Conservation (phyloP, 176 grass and related monocot species). For the Rhynchospora pubera region DNA sequence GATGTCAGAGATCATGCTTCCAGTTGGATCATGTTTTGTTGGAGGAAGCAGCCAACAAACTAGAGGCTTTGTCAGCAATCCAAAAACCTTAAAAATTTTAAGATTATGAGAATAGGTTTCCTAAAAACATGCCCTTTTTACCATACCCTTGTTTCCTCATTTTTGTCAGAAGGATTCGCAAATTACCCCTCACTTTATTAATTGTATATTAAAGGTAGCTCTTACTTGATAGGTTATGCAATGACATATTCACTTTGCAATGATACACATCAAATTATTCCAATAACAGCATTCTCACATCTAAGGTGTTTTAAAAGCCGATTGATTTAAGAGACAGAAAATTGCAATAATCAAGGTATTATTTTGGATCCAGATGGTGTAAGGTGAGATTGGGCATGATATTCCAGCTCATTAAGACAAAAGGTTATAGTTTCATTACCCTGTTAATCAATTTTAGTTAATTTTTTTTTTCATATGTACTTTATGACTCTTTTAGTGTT, state of each 20-base stretch:
- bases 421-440: not conserved
- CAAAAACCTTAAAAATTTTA: slow-evolving; percentile 62
- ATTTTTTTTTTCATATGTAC: not conserved
- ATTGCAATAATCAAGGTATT: not conserved
- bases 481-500: not conserved
- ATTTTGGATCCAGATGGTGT: not conserved
- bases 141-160: not conserved
- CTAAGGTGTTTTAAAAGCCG: not conserved
- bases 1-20: slow-evolving; percentile 26
- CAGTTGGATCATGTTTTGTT: slow-evolving; percentile 23
- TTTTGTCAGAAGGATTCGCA: not conserved
- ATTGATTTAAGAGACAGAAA: not conserved
- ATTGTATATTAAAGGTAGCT: not conserved
- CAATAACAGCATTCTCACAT: not conserved
- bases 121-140: not conserved
- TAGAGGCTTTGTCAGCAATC: slow-evolving; percentile 80
- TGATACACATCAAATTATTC: not conserved
- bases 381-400: not conserved
- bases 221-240: not conserved
- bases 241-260: not conserved
- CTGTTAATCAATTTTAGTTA: not conserved
- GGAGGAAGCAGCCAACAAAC: slow-evolving; percentile 51
- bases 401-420: not conserved
- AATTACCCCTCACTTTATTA: too few species aligned
- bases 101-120: slow-evolving; percentile 23